Conservation (phyloP, 2,329 filamentous ascomycete species). For the Pseudogymnoascus sp. region DNA sequence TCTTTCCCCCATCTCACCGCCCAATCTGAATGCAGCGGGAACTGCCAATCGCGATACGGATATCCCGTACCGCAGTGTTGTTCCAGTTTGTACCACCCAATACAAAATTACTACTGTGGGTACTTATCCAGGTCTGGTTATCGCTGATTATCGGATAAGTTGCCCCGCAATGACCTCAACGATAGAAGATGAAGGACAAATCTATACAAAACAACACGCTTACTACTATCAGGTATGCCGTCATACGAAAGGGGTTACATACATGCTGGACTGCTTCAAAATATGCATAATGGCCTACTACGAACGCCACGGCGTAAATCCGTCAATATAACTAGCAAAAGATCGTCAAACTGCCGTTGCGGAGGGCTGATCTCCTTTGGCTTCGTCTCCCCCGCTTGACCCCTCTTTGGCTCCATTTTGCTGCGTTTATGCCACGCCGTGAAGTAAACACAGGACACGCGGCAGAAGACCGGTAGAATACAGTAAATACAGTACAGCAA, state of each 20-base stretch:
- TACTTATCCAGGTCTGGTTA: not conserved
- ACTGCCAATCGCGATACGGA: conserved; percentile 3
- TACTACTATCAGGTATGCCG: not conserved
- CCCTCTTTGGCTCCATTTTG: not conserved
- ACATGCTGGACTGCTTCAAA: not conserved
- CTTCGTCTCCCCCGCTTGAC: not conserved
- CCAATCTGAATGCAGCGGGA: not conserved
- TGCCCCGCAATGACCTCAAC: conserved; percentile 8
- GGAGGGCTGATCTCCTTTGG: not conserved
- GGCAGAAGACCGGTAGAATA: not conserved
- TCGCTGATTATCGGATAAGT: not conserved
- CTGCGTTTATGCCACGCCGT: not conserved
- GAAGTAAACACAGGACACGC: not conserved
- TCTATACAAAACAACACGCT: not conserved
- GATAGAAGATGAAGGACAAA: not conserved
- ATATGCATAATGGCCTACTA: not conserved
- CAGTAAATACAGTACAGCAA: not conserved
- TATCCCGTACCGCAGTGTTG: not conserved
- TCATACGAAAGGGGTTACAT: not conserved
- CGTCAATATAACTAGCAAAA: not conserved
- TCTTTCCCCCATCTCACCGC: not conserved
- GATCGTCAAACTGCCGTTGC: not conserved
- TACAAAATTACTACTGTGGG: not conserved
- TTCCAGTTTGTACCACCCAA: too few species aligned
- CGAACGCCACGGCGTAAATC: not conserved